Percentiles rank a stretch among this genome's conserved stretches.
These are phyloP conservation scores for Cantharellus cinnabarinus DNA, from an alignment of 768 basidiomycete species.

Conservation along the genomic window DNA sequence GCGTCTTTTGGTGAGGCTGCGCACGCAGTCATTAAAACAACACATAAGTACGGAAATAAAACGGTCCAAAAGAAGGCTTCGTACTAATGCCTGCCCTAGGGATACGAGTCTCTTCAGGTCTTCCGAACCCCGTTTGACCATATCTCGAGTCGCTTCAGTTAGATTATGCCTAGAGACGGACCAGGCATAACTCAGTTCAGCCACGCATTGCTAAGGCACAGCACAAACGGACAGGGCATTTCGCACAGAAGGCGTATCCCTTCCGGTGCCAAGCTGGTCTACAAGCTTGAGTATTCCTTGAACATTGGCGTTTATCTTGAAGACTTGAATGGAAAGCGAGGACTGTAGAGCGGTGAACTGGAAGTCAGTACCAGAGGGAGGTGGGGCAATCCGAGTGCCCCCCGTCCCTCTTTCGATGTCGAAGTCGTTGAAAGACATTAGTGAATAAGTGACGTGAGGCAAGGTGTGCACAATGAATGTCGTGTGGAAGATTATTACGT, in stretches of 20 bases:
- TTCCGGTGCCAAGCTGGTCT: conserved; percentile 76
- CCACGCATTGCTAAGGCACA: not conserved
- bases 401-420: conserved; percentile 4
- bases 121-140: conserved; percentile 85
- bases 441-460: not conserved
- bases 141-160: conserved; percentile 81
- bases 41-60: not conserved
- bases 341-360: conserved; percentile 58
- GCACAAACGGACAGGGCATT: conserved; percentile 53
- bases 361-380: conserved; percentile 39
- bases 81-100: conserved; percentile 39
- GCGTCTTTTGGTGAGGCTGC: conserved; percentile 62
- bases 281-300: conserved; percentile 90
- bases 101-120: conserved; percentile 77
- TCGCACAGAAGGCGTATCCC: conserved; percentile 60
- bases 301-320: conserved; percentile 97
- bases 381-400: conserved; percentile 3
- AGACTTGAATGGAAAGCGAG: conserved; percentile 76
- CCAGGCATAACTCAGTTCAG: not conserved
- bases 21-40: not conserved
- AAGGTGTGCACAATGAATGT: not conserved
- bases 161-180: conserved; percentile 53
- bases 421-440: conserved; percentile 6
- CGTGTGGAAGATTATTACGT: not conserved
- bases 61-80: conserved; percentile 10